Percentiles rank a stretch among this genome's conserved stretches.
phyloP scores from a whole-genome alignment of 805 yeast genomes.

The Yamadazyma olivae region DNA sequence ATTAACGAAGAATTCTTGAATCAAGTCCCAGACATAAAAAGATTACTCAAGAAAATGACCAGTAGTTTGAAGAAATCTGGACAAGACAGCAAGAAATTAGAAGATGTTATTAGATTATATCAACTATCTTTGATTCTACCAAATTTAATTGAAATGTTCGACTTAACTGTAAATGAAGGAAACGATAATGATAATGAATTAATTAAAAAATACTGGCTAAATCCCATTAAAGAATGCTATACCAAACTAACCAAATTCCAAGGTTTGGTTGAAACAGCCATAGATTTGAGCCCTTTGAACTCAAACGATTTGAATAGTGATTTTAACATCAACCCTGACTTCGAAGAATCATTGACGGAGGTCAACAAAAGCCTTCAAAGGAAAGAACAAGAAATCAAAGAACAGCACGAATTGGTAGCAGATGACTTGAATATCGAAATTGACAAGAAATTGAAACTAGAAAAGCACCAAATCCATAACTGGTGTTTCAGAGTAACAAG shows the following conservation, averaged over 20 bases:
- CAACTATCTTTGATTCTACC: conserved; percentile 76
- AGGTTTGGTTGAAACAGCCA: conserved; percentile 88
- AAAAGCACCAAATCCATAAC: conserved; percentile 83
- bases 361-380: conserved; percentile 58
- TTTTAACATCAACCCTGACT: conserved; percentile 83
- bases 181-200: conserved; percentile 27
- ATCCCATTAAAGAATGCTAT: conserved; percentile 49
- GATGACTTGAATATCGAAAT: conserved; percentile 77
- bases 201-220: conserved; percentile 52
- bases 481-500: conserved; percentile 95
- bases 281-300: conserved; percentile 80
- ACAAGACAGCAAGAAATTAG: conserved; percentile 58
- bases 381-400: conserved; percentile 52
- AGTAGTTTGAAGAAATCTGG: conserved; percentile 28
- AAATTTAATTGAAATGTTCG: conserved; percentile 55
- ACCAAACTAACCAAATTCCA: conserved; percentile 62
- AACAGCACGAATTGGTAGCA: conserved; percentile 61
- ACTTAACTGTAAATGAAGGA: conserved; percentile 35
- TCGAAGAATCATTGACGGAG: conserved; percentile 69
- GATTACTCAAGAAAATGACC: conserved; percentile 65
- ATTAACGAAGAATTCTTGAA: conserved; percentile 66
- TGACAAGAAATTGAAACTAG: conserved; percentile 86
- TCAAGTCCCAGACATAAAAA: conserved; percentile 78
- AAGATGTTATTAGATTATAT: conserved; percentile 86
- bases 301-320: conserved; percentile 55